Evolutionary conservation across 2,329 filamentous ascomycete genomes (phyloP), one percentile per base, ranked within the genome.

Genomic region (Monosporascus sp.): DNA sequence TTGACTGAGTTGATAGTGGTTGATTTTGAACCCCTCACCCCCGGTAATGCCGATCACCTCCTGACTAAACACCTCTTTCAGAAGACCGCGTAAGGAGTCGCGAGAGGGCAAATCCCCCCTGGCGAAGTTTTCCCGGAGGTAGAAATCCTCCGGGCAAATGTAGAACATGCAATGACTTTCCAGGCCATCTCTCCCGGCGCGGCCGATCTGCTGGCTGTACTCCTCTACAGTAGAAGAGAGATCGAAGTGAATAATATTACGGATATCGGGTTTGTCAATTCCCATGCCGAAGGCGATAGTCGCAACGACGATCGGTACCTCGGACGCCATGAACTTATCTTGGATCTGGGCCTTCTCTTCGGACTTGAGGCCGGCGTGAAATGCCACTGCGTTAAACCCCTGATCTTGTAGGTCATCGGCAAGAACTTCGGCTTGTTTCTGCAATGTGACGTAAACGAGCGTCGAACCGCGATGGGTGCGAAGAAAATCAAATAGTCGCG

Each of bases 241-340:
- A 49, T 79, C 76, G 59, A 73, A 81, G 55, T 83, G 80, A 9
- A 82, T 60, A 36, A 83, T 73, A 53, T 80, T 82, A 7, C 80
- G 73, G 41, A 83, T 82, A 48, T 79, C 71, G 36, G 72, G 55
- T 56, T 83, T 83, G 61, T 83, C 80, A 19, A 83, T 82, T 0
- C 81, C 81, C 80, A 83, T 83, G 1, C 80, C 81, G 49, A 83
- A 83, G 1, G 81, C 81, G 41, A 83, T 82, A 0, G 80, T 83
- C 3, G 80, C 79, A 19, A 79, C 74, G 14, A 80, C 74, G 26
- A 79, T 74, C n/a, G 71, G 62, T 31, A 76, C 65, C 22, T 71
- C 64, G 2, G 68, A 70, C 1, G 67, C 65, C 76, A 82, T 79
- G 52, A 82, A 83, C 8, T 72, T 67, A 3, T 82, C 78, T 56